Base-by-base conservation (phyloP, 805 yeast genomes). In the Lipomyces japonicus region DNA sequence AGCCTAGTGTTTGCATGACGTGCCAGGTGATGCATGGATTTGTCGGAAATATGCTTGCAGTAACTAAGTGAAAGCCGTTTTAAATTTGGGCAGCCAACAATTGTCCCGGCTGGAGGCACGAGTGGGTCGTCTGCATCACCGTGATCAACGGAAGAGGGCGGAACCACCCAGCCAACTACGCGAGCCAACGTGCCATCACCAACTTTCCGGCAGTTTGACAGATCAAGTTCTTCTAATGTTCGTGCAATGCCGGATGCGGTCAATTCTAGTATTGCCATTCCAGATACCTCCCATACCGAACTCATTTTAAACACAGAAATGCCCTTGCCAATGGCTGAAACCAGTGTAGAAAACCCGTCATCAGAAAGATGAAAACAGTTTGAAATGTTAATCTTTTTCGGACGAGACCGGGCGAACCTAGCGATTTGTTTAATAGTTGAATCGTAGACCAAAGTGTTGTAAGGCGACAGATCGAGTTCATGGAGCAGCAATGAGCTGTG, bases 241-340 rank as follows among this genome's bases (percentile, higher is more conserved):
- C 73, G 70, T 6, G 89, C 89, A 28, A 83, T 80, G 58, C 77
- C 73, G 0, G 83, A 82, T 1, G 77, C 80, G 1, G 87, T 76
- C 37, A 84, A 66, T 63, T 85, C 91, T 88, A 84, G 82, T 26
- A 84, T 82, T 2, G 90, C 85, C 86, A 83, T 81, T 2, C 88
- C 86, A 51, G 82, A 77, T 6, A 85, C 79, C 58, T 82, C 86
- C 91, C 91, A 84, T 42, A 78, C 82, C 14, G 85, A 79, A 53
- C 72, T 73, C 88, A 84, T 82, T 52, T 73, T 75, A 43, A 85
- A 68, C 7, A 68, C 66, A 46, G 71, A 70, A 39, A 85, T 75
- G 28, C 73, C 71, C 2, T 88, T 88, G 58, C 82, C 79, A 1
- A 89, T 89, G 47, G 83, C 74, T 58, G 83, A 86, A 19, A 84